Conservation (phyloP, 768 basidiomycete species). For the Psilocybe tampanensis region DNA sequence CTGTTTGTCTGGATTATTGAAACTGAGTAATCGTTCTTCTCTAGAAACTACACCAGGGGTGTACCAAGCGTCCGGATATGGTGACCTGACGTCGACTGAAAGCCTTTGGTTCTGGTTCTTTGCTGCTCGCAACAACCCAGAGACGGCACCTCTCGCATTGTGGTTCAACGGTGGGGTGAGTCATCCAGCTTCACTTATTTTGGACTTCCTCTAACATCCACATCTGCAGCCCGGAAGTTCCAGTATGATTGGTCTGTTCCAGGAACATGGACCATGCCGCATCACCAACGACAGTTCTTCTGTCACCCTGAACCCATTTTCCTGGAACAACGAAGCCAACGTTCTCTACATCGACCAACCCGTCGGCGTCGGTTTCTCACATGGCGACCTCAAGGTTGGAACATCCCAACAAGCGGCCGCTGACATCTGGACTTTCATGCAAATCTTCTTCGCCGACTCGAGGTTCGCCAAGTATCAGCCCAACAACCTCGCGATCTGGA, state of each 20-base stretch:
- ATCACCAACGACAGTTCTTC: conserved; percentile 55
- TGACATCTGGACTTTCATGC: conserved; percentile 64
- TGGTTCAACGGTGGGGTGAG: conserved; percentile 70
- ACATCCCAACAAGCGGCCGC: conserved; percentile 56
- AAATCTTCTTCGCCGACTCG: conserved; percentile 59
- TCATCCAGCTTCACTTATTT: conserved; percentile 8
- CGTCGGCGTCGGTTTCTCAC: conserved; percentile 63
- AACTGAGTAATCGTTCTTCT: neutral
- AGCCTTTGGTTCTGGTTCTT: conserved; percentile 78
- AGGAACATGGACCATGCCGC: conserved; percentile 78
- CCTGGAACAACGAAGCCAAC: conserved; percentile 62
- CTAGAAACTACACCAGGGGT: conserved; percentile 64
- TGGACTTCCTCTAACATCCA: neutral
- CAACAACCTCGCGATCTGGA: conserved; percentile 60
- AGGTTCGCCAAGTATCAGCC: conserved; percentile 50
- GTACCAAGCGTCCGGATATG: conserved; percentile 65
- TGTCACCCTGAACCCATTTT: conserved; percentile 53
- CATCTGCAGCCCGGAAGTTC: conserved; percentile 50
- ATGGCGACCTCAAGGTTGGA: conserved; percentile 50
- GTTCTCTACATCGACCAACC: conserved; percentile 68
- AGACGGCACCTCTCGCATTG: conserved; percentile 61
- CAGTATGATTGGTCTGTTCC: conserved; percentile 66
- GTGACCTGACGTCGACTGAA: conserved; percentile 54
- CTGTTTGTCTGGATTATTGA: too few species aligned
- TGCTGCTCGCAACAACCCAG: conserved; percentile 60